phyloP scores from a whole-genome alignment of 202 grass and related monocot species.

The Setaria viridis region DNA sequence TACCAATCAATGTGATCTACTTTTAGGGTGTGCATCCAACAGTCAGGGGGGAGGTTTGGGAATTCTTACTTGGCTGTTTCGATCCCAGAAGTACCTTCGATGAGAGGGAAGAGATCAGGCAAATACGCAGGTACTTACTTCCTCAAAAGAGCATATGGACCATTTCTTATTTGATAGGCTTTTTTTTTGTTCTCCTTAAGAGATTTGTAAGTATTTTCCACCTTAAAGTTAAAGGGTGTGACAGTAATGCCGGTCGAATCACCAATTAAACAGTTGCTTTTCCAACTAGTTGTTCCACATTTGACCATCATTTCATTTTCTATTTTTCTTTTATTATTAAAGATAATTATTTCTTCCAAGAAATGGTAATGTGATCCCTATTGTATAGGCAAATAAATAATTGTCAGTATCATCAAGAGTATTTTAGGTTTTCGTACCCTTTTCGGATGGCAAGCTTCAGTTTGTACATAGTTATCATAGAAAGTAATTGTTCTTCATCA shows the following conservation, averaged over 20 bases:
- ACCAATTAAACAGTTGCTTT: conserved; percentile 1
- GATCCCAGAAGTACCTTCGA: conserved; percentile 96
- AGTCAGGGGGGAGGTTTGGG: conserved; percentile 97
- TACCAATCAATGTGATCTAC: conserved; percentile 20
- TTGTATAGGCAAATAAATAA: conserved; percentile 16
- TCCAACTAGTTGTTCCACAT: background rate
- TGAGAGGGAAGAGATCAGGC: conserved; percentile 89
- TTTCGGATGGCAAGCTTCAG: conserved; percentile 2
- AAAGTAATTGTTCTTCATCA: background rate
- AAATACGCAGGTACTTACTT: conserved; percentile 87
- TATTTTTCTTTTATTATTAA: background rate
- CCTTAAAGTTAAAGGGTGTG: background rate
- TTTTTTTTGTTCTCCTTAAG: conserved; percentile 11
- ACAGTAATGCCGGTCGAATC: background rate
- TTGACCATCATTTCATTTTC: background rate
- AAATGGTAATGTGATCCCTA: background rate
- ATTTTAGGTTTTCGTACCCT: conserved; percentile 2
- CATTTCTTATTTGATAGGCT: conserved; percentile 4
- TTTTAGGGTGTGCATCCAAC: conserved; percentile 96
- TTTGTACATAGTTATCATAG: conserved; percentile 1
- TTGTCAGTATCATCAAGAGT: background rate
- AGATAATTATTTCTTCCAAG: background rate
- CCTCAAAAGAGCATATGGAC: conserved; percentile 10
- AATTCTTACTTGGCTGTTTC: conserved; percentile 95
- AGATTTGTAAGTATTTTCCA: conserved; percentile 6